Conservation (phyloP, 148 eudicot species). For the Rhododendron simsii region DNA sequence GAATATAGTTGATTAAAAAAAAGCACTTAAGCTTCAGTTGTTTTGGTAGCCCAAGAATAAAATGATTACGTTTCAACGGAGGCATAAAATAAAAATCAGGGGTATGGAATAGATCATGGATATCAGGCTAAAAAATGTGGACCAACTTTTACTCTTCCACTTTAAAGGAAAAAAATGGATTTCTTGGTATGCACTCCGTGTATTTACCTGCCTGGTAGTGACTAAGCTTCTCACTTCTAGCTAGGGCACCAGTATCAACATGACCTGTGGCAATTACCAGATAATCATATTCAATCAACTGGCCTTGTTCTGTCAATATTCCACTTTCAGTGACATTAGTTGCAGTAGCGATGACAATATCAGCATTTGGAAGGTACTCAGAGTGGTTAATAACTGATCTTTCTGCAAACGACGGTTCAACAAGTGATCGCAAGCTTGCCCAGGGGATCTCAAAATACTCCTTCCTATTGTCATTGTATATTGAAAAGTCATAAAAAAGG, state of each 20-base stretch:
- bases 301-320: conserved; percentile 34
- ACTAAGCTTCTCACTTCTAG: conserved; percentile 29
- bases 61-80: background rate
- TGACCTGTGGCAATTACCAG: conserved; percentile 56
- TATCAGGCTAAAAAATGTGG: background rate
- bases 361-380: conserved; percentile 41
- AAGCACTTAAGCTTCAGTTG: background rate
- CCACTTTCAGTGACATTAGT: conserved; percentile 24
- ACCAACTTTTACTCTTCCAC: background rate
- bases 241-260: conserved; percentile 16
- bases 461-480: conserved; percentile 20
- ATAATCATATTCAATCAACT: conserved; percentile 35
- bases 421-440: conserved; percentile 26
- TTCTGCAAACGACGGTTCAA: conserved; percentile 27
- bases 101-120: background rate
- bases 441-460: conserved; percentile 29
- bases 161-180: background rate
- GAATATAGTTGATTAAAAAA: background rate
- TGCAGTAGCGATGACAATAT: conserved; percentile 36
- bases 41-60: background rate
- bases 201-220: conserved; percentile 36
- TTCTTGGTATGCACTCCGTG: background rate
- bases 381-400: conserved; percentile 34
- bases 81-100: background rate
- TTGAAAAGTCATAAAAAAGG: background rate